Evolutionary conservation across 257 asterid species (phyloP).

Genomic region (Hygrophila difformis): DNA sequence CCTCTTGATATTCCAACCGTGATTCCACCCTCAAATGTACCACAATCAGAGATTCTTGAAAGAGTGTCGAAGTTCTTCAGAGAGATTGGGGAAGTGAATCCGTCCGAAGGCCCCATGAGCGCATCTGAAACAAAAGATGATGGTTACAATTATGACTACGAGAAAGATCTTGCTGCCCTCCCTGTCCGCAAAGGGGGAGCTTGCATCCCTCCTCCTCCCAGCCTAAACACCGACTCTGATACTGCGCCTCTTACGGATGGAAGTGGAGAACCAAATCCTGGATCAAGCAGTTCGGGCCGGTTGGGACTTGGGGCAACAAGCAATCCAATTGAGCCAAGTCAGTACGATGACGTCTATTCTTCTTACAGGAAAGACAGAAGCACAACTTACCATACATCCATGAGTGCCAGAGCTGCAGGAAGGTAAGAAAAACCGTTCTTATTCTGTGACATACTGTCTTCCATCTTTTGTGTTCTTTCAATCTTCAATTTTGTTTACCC

Average conservation of each 20-base stretch:
- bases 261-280: constrained; percentile 57
- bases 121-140: constrained; percentile 44
- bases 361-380: constrained; percentile 93
- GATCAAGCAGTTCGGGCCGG: constrained; percentile 57
- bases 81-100: constrained; percentile 90
- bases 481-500: too few species aligned
- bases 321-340: constrained; percentile 71
- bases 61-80: constrained; percentile 82
- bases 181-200: constrained; percentile 78
- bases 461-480: too few species aligned
- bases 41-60: constrained; percentile 76
- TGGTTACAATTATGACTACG: constrained; percentile 55
- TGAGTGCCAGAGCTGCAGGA: constrained; percentile 75
- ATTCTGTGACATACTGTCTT: too few species aligned
- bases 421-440: constrained; percentile 18
- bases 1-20: constrained; percentile 89
- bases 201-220: constrained; percentile 83
- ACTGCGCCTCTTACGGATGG: constrained; percentile 58
- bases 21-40: constrained; percentile 74
- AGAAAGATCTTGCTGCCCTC: constrained; percentile 49
- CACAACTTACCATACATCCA: constrained; percentile 67
- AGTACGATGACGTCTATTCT: constrained; percentile 86
- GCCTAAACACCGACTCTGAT: constrained; percentile 57
- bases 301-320: constrained; percentile 82
- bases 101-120: constrained; percentile 82